Evolutionary conservation across 1,284 basidiomycete genomes (phyloP), one percentile per base, ranked within the genome.

Genomic region (Melampsora abietis-canadensis): DNA sequence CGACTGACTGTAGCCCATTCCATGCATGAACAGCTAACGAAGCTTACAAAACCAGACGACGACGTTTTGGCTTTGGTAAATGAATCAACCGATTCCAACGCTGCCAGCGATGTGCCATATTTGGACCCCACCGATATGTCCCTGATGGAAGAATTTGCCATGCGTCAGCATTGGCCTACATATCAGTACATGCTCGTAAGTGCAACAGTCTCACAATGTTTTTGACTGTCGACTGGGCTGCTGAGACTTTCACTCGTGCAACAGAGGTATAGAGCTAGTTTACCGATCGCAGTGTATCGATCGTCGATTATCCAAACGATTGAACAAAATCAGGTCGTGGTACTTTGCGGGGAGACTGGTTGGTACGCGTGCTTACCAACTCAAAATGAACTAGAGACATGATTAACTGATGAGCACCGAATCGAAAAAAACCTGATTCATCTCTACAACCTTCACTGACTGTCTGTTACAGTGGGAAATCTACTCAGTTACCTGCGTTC

Each of bases 311-410:
- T 92, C 24, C 84, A 87, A 5, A 86, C 87, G 0, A 83, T 98
- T 61, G 88, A 91, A 63, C 82, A 84, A n/a, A 88, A 89, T 5
- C 94, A 96, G 80, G 87, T 97, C 19, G 85, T 98, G 51, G 94
- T 98, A 0, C 85, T 99, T 0, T 95, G 93, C 79, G 96, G 96
- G 60, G 96, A 98, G 84, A 99, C 96, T 4, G 96, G 96, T 78
- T 99, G 93, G 91, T 91, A 78, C 79, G 83, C 78, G 12, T 30
- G 14, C 21, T 34, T 6, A 31, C 54, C 61, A 8, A 37, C 57
- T 12, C 0, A 15, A 19, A 64, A 21, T 17, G 54, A 21, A 4
- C 8, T 10, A 10, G 37, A 37, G 37, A 37, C 2, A 6, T 37
- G 37, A 37, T 15, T 34, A 76, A 75, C 72, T 44, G 59, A 21